Base-by-base conservation (phyloP, 495 filamentous ascomycete genomes). In the Penicillium chermesinum region DNA sequence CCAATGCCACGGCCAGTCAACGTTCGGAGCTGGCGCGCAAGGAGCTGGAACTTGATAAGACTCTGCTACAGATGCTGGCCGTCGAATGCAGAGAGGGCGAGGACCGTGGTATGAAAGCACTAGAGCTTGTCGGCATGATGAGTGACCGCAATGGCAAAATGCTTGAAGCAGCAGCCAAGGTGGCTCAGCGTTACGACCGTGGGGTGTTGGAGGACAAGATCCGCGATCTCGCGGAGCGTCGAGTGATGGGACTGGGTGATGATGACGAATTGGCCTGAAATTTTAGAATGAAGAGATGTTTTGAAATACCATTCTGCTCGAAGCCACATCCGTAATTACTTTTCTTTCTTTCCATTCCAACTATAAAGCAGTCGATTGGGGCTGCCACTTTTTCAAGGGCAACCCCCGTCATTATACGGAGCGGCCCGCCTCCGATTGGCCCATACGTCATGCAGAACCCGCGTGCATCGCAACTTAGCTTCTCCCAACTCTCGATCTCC, bases 11-110 rank as follows among this genome's bases (percentile, higher is more conserved):
- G 63, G 13, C 73, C 7, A 67, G 71, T 13, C 85, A 95, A 59
- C 81, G 83, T n/a, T 72, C 82, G 0, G 78, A 81, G 45, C 70
- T 95, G 18, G 76, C 79, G 9, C 73, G 81, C 22, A 75, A 85
- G 32, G 88, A 95, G 60, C 65, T 88, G 22, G 87, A 88, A 37
- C 78, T 94, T 44, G 89, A 98, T 67, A 94, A 93, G 67, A 79
- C 82, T 16, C 72, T 98, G 33, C 73, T 98, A 48, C 91, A 96
- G 73, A 77, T 98, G 62, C 73, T 98, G 63, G 90, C 88, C 22
- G 73, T 83, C 18, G 93, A 96, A 73, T 96, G 93, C 63, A 80
- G 88, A 52, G 89, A 89, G 54, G 89, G 89, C 30, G 94, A 97
- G 62, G 90, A 95, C 36, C 74, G 84, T 13, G 93, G 91, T 2